Evolutionary conservation across 2,329 filamentous ascomycete genomes (phyloP), one percentile per base, ranked within the genome.

Genomic region (Atkinsonella hypoxylon): DNA sequence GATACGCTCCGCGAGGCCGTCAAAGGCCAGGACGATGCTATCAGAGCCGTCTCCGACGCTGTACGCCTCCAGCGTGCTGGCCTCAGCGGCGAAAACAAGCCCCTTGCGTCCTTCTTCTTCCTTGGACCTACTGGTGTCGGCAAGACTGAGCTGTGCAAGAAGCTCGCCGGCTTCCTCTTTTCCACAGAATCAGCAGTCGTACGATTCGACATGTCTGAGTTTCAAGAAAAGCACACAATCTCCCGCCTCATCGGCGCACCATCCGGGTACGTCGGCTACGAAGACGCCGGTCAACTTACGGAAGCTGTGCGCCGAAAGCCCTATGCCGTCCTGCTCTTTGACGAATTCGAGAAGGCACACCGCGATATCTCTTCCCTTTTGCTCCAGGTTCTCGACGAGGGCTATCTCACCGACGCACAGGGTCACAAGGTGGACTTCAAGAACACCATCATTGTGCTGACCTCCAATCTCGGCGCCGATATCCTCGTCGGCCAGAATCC

Each of bases 281-380:
- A 98, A 45, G 93, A 97, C 62, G 90, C 91, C 4, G 93, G 93
- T 0, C 93, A 97, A 67, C 77, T 98, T 11, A 97, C 93, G 1
- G 93, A 98, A 69, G 90, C 91, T 4, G 89, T 98, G 3, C 81
- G 93, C 51, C 80, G 93, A 53, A 97, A 97, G 66, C 93, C 93
- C 0, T 97, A 97, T 59, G 90, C 91, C 0, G 89, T 98, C 0
- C 76, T 98, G 0, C 76, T 98, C 1, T 95, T 98, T 59, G 93
- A 98, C 64, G 93, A 97, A 64, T 97, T 96, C 59, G 93, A 98
- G 64, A 97, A 98, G 65, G 93, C 91, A 0, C 93, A 97, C 64
- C 84, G 88, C 49, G 93, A 98, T 60, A 96, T 97, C 57, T 94
- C 89, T 0, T 85, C 90, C 0, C 74, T 98, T 3, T 77, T 98